Conservation (phyloP, 2,329 filamentous ascomycete genomes). For the Chalaropsis thielavioides region DNA sequence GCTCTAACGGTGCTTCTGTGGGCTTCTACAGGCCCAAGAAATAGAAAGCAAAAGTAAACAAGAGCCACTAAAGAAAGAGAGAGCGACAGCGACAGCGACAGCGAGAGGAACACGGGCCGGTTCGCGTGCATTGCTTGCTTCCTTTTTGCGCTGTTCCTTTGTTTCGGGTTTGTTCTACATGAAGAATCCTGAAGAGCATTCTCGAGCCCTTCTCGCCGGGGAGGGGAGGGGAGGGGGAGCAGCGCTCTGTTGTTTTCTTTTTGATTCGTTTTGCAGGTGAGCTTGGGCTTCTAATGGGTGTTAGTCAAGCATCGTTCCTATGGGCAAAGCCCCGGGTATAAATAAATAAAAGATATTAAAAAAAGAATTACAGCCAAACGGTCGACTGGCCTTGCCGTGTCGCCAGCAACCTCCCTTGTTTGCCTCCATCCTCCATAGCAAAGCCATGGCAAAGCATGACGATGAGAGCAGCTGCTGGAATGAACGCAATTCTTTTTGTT, state of each 20-base stretch:
- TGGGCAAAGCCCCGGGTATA: neutral
- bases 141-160: neutral
- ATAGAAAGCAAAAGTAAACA: no score
- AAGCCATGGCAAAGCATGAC: no score
- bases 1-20: neutral
- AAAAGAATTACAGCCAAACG: no score
- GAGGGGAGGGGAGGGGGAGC: neutral
- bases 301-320: no score
- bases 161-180: neutral
- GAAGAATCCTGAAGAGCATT: constrained; percentile 1
- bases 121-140: neutral
- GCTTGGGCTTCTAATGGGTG: neutral
- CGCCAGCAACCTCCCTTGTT: no score
- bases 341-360: neutral
- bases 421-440: no score
- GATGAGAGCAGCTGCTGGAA: neutral
- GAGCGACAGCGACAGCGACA: no score
- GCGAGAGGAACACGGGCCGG: neutral
- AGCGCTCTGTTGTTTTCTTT: neutral
- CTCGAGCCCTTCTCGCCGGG: no score
- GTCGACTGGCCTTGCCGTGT: no score
- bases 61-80: neutral
- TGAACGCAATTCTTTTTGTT: neutral
- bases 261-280: neutral
- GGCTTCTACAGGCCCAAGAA: neutral